Evolutionary conservation across 345 rosid genomes (phyloP).

Genomic region (thale cress (Arabidopsis thaliana)): DNA sequence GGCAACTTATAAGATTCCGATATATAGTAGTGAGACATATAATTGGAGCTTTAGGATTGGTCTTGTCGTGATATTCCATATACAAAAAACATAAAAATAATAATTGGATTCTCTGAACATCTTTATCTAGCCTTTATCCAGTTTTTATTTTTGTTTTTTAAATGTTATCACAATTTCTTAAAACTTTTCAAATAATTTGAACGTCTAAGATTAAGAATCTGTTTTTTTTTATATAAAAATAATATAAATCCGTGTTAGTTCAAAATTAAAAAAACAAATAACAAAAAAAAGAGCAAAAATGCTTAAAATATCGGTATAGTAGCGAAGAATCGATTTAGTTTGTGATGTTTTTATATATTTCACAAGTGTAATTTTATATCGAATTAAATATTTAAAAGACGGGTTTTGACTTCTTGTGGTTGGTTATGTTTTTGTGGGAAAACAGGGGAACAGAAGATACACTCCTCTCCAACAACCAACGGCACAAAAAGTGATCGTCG

Average conservation of each 20-base stretch:
- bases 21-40: not conserved
- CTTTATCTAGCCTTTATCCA: not conserved
- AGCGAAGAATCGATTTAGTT: not conserved
- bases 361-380: not conserved
- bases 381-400: too few relatives aligned
- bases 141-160: not conserved
- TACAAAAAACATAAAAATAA: not conserved
- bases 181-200: not conserved
- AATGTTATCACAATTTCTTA: not conserved
- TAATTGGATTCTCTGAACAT: not conserved
- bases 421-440: slow-evolving; percentile 10
- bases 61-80: not conserved
- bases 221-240: not conserved
- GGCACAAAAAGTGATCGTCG: slow-evolving; percentile 77
- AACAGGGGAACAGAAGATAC: slow-evolving; percentile 82
- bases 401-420: not conserved
- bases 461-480: slow-evolving; percentile 76
- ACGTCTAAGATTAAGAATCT: not conserved
- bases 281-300: too few relatives aligned
- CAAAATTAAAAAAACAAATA: too few relatives aligned
- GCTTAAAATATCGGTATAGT: too few relatives aligned
- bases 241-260: too few relatives aligned
- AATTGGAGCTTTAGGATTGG: not conserved
- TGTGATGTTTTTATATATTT: not conserved
- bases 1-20: not conserved